Base-by-base conservation (phyloP, 1,139 yeast genomes). In the Debaryomyces sp. region DNA sequence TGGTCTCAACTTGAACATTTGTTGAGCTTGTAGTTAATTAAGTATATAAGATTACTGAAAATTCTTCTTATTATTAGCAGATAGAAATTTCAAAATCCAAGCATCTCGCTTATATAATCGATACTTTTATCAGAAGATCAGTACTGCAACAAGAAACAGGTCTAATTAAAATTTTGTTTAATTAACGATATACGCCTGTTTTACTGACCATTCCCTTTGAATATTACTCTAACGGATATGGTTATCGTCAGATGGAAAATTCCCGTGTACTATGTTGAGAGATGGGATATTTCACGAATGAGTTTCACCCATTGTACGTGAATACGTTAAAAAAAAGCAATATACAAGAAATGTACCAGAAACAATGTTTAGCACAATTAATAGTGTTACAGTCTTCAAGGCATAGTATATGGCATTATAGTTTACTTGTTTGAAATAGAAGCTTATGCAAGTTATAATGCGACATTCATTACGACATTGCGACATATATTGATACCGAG, bases 101-200 rank as follows among this genome's bases (percentile, higher is more conserved):
- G 36, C 43, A 41, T 41, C 43, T 29, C 43, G 43, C 35, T 41
- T 41, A 41, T 41, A 41, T 41, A 41, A 39, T 15, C 42, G n/a
- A 13, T 32, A 32, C 17, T 32, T 27, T 18, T 24, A 27, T 27
- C 30, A 27, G 30, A 12, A 27, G n/a, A 27, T 27, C 30, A 27
- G n/a, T 4, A n/a, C 13, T n/a, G n/a, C 30, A 12, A 27, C 21
- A 18, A 6, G 13, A 5, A 12, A 27, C n/a, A 27, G 4, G n/a
- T 27, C 30, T 24, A 24, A 7, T 24, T 24, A 24, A 24, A 24
- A 24, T 24, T 8, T 9, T 8, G 12, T 9, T 24, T 24, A 24
- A 24, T 8, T 27, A 27, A 8, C n/a, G 2, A 12, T 12, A 12
- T 12, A 12, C 3, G 13, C 5, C 29, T 10, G 5, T 5, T 10